Evolutionary conservation across 805 yeast species (phyloP), one percentile per base, ranked within the genome.

Genomic region (Pichia heedii): DNA sequence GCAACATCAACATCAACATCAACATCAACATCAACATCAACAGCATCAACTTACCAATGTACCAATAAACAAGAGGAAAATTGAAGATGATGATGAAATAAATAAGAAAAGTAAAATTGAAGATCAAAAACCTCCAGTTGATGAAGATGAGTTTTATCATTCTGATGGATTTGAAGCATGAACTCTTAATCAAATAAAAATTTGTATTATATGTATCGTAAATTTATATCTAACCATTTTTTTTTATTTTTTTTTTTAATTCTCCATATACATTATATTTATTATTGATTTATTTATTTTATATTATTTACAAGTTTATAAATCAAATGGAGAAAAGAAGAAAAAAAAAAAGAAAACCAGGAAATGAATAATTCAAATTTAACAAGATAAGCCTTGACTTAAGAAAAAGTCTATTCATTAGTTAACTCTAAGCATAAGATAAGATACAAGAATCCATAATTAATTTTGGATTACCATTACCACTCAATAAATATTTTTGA

Each of bases 401-500:
- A n/a, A n/a, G n/a, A n/a, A n/a, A n/a, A n/a, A n/a, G n/a, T n/a
- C n/a, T n/a, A n/a, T n/a, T n/a, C n/a, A n/a, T n/a, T n/a, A n/a
- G n/a, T n/a, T n/a, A n/a, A n/a, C n/a, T 21, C 47, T 48, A 62
- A 41, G 58, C 58, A 48, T 62, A 65, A 22, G 56, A 50, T 40
- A 67, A 44, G 33, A 67, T 55, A 50, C 70, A 67, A 16, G 69
- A 55, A 43, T 67, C 70, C 42, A 74, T 51, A 30, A 78, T 55
- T 41, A 69, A 70, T 46, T 73, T 65, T 37, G 85, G 80, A 54
- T 79, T 81, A 51, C 88, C 88, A 54, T 76, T 77, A 30, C 86
- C 86, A 49, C 77, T 70, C 32, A 74, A 43, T 35, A 77, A 63
- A 54, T 73, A 79, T 54, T 73, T 74, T 51, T 75, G 73, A 27